A percentile compares a stretch with the other conserved stretches of the same genome.
Evolutionary conservation across 768 basidiomycete genomes (phyloP).

Genomic region (Podaxis pistillaris): DNA sequence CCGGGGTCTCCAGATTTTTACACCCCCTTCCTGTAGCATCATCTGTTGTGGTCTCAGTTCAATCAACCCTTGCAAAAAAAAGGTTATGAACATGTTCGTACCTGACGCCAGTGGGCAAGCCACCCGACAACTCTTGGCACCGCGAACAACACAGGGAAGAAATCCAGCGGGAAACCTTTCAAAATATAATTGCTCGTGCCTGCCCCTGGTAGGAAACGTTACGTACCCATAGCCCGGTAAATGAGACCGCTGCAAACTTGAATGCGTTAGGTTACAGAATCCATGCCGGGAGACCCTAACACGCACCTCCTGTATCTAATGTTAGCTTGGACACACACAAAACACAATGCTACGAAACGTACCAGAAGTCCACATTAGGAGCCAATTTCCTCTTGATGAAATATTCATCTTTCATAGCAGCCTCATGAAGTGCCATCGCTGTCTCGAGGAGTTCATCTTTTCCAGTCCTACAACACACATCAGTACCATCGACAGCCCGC

Average conservation of each 20-base stretch:
- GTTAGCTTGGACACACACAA: conserved; percentile 13
- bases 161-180: conserved; percentile 87
- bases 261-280: conserved; percentile 1
- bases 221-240: conserved; percentile 85
- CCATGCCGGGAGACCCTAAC: not conserved
- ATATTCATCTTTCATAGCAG: conserved; percentile 89
- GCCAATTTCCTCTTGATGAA: conserved; percentile 79
- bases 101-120: conserved; percentile 92
- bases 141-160: conserved; percentile 91
- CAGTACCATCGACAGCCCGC: not conserved
- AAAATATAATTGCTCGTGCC: conserved; percentile 6
- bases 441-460: conserved; percentile 83
- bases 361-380: conserved; percentile 94
- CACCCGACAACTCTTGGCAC: conserved; percentile 92
- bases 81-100: conserved; percentile 23
- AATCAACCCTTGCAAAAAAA: conserved; percentile 1
- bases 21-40: conserved; percentile 87
- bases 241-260: conserved; percentile 64
- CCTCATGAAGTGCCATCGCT: conserved; percentile 85
- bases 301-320: conserved; percentile 47
- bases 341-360: conserved; percentile 24
- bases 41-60: conserved; percentile 47
- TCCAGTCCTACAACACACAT: conserved; percentile 57
- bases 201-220: not conserved
- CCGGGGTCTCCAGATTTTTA: conserved; percentile 91